Evolutionary conservation across 2,329 filamentous ascomycete species (phyloP).

Genomic region (Arthroderma sp.): DNA sequence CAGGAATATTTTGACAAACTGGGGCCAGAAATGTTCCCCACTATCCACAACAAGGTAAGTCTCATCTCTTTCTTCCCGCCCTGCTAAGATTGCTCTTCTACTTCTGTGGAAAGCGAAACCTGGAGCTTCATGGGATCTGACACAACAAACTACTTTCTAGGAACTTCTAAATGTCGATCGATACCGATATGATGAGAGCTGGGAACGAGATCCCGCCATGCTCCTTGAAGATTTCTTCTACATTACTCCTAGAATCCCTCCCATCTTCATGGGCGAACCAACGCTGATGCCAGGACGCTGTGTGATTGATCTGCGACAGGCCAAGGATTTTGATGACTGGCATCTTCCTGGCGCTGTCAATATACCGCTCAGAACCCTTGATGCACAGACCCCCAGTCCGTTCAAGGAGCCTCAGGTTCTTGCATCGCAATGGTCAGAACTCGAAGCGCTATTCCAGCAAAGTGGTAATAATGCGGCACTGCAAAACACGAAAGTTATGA

Average conservation of each 20-base stretch:
- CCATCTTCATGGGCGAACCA: no score
- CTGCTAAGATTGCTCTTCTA: background rate
- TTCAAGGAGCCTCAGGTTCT: conserved; percentile 36
- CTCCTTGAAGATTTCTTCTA: conserved; percentile 25
- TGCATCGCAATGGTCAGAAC: conserved; percentile 34
- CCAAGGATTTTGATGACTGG: conserved; percentile 30
- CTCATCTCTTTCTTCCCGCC: background rate
- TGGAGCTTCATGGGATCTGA: no score
- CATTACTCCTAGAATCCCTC: no score
- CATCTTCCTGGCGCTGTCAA: conserved; percentile 35
- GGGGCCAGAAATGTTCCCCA: conserved; percentile 34
- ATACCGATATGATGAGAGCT: conserved; percentile 43
- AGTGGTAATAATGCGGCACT: background rate
- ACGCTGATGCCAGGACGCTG: conserved; percentile 13
- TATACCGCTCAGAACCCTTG: conserved; percentile 28
- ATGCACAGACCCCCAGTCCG: conserved; percentile 27
- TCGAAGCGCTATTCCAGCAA: conserved; percentile 33
- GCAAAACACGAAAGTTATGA: conserved; percentile 14
- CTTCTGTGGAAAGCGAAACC: no score
- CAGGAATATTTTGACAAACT: conserved; percentile 48
- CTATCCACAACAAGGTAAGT: conserved; percentile 35
- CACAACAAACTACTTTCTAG: conserved; percentile 16
- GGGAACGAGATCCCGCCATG: conserved; percentile 27
- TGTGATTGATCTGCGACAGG: conserved; percentile 35
- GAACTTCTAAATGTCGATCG: conserved; percentile 38